These are phyloP conservation scores for Tetrastigma voinierianum DNA, from an alignment of 164 flowering plant genomes.

Conservation along the genomic window DNA sequence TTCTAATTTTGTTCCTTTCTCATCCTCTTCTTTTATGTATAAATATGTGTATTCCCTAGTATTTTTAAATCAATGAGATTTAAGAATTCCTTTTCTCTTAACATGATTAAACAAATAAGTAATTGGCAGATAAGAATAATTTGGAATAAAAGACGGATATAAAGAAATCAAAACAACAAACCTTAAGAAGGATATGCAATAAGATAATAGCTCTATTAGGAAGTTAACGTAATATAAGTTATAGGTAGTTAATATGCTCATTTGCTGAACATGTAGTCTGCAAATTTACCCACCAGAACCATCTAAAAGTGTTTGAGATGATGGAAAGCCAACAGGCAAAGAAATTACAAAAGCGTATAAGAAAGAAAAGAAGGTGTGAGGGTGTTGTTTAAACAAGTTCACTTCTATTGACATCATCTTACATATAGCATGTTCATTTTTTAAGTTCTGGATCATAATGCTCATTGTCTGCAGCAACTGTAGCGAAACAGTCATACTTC, in stretches of 20 bases:
- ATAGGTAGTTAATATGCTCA: conserved; percentile 85
- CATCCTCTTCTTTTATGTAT: too few species aligned
- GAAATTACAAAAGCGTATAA: too few species aligned
- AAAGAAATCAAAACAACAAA: conserved; percentile 24
- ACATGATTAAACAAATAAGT: too few species aligned
- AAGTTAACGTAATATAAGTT: conserved; percentile 91
- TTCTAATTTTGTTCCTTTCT: too few species aligned
- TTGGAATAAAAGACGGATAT: background rate
- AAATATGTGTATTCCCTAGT: too few species aligned
- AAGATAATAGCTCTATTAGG: conserved; percentile 84
- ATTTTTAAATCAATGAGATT: too few species aligned
- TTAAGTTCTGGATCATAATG: conserved; percentile 95
- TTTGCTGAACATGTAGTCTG: conserved; percentile 96
- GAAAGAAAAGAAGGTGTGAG: background rate
- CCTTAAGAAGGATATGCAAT: conserved; percentile 95
- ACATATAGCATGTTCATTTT: conserved; percentile 95
- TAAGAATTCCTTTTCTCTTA: too few species aligned
- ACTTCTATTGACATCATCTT: conserved; percentile 30
- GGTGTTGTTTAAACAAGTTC: too few species aligned
- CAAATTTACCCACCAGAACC: conserved; percentile 25
- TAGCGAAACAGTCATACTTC: conserved; percentile 60
- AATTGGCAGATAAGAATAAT: background rate
- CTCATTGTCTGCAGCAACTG: conserved; percentile 95
- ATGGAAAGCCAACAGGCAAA: background rate
- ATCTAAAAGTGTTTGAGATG: background rate